A percentile compares a stretch with the other conserved stretches of the same genome.
Evolutionary conservation across 169 alveolate genomes (phyloP).

Genomic region (Fabrea salina): DNA sequence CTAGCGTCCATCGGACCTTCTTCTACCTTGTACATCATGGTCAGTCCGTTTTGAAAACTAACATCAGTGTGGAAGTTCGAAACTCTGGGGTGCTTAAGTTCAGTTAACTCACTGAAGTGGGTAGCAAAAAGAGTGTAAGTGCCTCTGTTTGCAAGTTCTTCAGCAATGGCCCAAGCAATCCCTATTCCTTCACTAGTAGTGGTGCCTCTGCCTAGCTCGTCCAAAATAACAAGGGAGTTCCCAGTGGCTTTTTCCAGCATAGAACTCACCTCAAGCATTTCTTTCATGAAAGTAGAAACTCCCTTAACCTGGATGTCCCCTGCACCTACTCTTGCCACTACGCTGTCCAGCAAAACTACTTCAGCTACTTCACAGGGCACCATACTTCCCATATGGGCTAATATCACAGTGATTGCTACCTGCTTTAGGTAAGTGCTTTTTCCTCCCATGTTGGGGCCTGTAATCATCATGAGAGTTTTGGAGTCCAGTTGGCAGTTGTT

Average conservation of each 20-base stretch:
- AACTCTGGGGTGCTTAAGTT: constrained; percentile 73
- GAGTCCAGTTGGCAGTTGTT: constrained; percentile 76
- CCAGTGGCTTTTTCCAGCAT: constrained; percentile 91
- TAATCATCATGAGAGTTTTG: constrained; percentile 88
- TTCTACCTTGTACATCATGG: constrained; percentile 86
- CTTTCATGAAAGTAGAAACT: constrained; percentile 95
- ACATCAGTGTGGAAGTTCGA: constrained; percentile 69
- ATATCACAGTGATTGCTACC: constrained; percentile 82
- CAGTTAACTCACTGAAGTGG: constrained; percentile 96
- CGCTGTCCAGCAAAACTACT: constrained; percentile 90
- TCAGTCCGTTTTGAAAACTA: constrained; percentile 54
- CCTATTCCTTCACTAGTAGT: constrained; percentile 97
- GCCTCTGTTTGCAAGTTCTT: constrained; percentile 85
- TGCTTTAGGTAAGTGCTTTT: constrained; percentile 94
- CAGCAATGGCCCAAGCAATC: constrained; percentile 96
- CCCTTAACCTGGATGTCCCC: constrained; percentile 94
- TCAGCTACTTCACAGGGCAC: constrained; percentile 90
- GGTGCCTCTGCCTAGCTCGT: constrained; percentile 98
- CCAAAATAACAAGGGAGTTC: constrained; percentile 91
- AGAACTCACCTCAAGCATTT: constrained; percentile 95
- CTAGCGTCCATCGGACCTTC: constrained; percentile 90
- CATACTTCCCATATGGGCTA: constrained; percentile 94
- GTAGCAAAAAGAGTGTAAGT: constrained; percentile 97
- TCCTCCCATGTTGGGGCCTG: constrained; percentile 99
- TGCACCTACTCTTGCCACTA: constrained; percentile 97